Percentiles rank a stretch among this genome's conserved stretches.
Evolutionary conservation across 257 asterid genomes (phyloP).

Genomic region (Orobanche coerulescens): DNA sequence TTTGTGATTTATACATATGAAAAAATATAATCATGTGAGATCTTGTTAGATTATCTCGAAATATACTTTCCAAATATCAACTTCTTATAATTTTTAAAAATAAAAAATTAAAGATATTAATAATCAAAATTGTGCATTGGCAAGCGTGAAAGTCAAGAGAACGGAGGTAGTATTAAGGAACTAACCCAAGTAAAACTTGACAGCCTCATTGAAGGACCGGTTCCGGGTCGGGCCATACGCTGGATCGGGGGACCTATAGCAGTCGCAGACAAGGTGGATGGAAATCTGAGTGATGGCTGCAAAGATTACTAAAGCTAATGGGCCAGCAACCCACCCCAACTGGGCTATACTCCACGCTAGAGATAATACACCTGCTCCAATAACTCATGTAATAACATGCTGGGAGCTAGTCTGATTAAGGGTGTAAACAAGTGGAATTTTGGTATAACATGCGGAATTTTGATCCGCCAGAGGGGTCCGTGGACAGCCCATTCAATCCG

Average conservation of each 20-base stretch:
- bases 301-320: slow-evolving; percentile 41
- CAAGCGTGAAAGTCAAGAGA: background rate
- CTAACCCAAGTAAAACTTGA: slow-evolving; percentile 46
- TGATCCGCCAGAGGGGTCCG: too few species aligned
- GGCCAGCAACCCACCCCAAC: slow-evolving; percentile 79
- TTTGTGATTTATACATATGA: too few species aligned
- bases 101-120: background rate
- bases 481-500: too few species aligned
- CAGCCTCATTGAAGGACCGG: slow-evolving; percentile 61
- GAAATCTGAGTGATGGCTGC: slow-evolving; percentile 44
- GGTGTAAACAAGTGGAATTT: too few species aligned
- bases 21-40: too few species aligned
- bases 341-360: slow-evolving; percentile 69
- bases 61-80: too few species aligned
- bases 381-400: slow-evolving; percentile 65
- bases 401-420: too few species aligned
- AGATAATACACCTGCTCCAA: slow-evolving; percentile 82
- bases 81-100: background rate
- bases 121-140: background rate
- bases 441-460: too few species aligned
- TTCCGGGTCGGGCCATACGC: slow-evolving; percentile 36
- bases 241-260: slow-evolving; percentile 54
- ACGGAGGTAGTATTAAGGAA: background rate
- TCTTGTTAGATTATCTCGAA: background rate
- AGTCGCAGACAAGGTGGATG: slow-evolving; percentile 41